Conservation (phyloP, 306 rosid species). For the Dalbergia cultrata region DNA sequence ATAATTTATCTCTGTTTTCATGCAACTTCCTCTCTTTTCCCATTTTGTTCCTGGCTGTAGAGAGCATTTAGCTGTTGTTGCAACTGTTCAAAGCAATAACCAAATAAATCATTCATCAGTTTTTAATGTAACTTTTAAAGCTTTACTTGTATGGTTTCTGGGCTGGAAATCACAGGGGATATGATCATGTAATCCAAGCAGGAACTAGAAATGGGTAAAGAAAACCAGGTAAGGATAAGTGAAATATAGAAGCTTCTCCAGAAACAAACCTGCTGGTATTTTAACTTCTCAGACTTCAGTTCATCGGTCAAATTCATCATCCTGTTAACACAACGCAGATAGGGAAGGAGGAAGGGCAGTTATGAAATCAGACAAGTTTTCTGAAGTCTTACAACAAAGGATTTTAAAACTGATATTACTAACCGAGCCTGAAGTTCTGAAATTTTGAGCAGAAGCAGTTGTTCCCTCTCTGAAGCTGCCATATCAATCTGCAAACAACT, state of each 20-base stretch:
- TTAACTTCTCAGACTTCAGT: conserved; percentile 80
- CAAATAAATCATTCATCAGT: conserved; percentile 32
- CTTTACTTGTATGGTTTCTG: conserved; percentile 9
- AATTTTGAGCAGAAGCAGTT: conserved; percentile 63
- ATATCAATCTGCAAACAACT: conserved; percentile 66
- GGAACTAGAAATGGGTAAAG: conserved; percentile 23
- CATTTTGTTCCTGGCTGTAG: conserved; percentile 71
- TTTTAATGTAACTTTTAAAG: conserved; percentile 28
- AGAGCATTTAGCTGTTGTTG: conserved; percentile 74
- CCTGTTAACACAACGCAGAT: conserved; percentile 59
- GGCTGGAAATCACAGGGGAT: background rate
- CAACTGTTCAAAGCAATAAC: conserved; percentile 65
- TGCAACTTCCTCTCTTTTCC: conserved; percentile 71
- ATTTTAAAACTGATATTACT: conserved; percentile 42
- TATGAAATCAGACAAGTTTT: conserved; percentile 2
- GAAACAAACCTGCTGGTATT: conserved; percentile 78
- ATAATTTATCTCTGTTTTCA: conserved; percentile 46
- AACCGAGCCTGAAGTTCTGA: conserved; percentile 93
- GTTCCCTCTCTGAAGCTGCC: conserved; percentile 82
- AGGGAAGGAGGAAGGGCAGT: conserved; percentile 15
- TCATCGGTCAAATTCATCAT: conserved; percentile 79
- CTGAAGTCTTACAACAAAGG: conserved; percentile 30
- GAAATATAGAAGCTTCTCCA: conserved; percentile 14
- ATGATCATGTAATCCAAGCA: background rate
- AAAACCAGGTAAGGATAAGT: conserved; percentile 13